Base-by-base conservation (phyloP, 2,329 filamentous ascomycete genomes). In the Diaporthe ilicicola region DNA sequence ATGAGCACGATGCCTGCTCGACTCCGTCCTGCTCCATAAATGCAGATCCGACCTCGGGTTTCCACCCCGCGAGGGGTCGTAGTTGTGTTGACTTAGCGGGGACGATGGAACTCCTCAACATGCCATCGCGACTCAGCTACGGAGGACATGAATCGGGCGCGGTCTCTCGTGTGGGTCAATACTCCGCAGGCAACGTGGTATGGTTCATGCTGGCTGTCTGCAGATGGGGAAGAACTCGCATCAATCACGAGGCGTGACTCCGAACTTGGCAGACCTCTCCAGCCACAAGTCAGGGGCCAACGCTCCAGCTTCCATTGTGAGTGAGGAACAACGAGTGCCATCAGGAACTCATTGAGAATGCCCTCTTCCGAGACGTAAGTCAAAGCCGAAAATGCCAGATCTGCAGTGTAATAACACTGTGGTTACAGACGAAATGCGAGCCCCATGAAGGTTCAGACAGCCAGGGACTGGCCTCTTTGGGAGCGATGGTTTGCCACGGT, bases 401-500 rank as follows among this genome's bases (percentile, higher is more conserved):
- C 2, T 29, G 3, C 5, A 17, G 3, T 22, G 10, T 42, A 3
- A 8, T 48, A 50, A 64, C 44, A 50, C 3, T 2, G 6, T 4
- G 19, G 4, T 19, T 9, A 50, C 15, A 64, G 59, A 37, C 19
- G 24, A n/a, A 19, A n/a, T 50, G 17, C 13, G 1, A 24, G 44
- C 4, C 7, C 7, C 2, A 0, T 7, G 19, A 64, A 27, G 44
- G 29, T 27, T 7, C 59, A 50, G n/a, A 50, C 44, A 2, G 59
- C 59, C 4, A 64, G 59, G 15, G 59, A 50, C 8, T 64, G 59
- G 59, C 59, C 59, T 0, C 42, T 64, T 4, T 64, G 59, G 59
- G 59, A 64, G 4, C 29, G 59, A 13, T 64, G 59, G 59, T 64
- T 50, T n/a, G 59, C 59, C 17, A 64, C 59, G n/a, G 29, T 42